phyloP scores from a whole-genome alignment of 306 rosid genomes.

The Ochetophila trinervis region DNA sequence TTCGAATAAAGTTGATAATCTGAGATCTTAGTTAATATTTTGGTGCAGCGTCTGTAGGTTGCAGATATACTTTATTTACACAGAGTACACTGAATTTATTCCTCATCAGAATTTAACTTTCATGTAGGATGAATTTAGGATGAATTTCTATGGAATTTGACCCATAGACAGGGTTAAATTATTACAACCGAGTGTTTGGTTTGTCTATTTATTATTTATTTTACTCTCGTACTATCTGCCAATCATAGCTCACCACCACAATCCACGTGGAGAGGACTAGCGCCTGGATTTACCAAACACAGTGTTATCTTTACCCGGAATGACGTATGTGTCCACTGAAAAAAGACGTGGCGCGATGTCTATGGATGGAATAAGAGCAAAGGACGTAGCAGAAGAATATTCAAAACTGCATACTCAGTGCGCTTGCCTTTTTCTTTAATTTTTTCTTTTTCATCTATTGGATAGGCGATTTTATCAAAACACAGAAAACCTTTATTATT shows the following conservation, averaged over 20 bases:
- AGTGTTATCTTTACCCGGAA: constrained; percentile 16
- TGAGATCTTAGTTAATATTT: neutral
- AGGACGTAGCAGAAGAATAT: constrained; percentile 23
- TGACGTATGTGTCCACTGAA: constrained; percentile 21
- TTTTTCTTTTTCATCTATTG: constrained; percentile 13
- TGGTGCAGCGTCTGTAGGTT: neutral
- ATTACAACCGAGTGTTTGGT: constrained; percentile 16
- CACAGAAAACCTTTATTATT: neutral
- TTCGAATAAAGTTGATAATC: neutral
- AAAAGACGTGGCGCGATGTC: constrained; percentile 32
- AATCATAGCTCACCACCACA: neutral
- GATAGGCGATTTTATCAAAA: constrained; percentile 38
- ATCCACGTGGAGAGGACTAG: neutral
- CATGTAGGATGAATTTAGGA: constrained; percentile 59
- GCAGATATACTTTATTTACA: neutral
- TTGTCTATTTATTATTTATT: constrained; percentile 8
- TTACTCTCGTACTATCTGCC: neutral
- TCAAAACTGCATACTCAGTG: constrained; percentile 36
- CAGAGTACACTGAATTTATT: constrained; percentile 15
- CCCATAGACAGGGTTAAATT: constrained; percentile 20
- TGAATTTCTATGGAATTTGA: constrained; percentile 63
- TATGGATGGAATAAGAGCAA: constrained; percentile 12
- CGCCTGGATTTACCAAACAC: neutral
- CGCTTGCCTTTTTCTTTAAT: constrained; percentile 35
- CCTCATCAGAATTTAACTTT: constrained; percentile 20